phyloP scores from a whole-genome alignment of 2,329 filamentous ascomycete species.

The Exophiala phaeomuriformis region DNA sequence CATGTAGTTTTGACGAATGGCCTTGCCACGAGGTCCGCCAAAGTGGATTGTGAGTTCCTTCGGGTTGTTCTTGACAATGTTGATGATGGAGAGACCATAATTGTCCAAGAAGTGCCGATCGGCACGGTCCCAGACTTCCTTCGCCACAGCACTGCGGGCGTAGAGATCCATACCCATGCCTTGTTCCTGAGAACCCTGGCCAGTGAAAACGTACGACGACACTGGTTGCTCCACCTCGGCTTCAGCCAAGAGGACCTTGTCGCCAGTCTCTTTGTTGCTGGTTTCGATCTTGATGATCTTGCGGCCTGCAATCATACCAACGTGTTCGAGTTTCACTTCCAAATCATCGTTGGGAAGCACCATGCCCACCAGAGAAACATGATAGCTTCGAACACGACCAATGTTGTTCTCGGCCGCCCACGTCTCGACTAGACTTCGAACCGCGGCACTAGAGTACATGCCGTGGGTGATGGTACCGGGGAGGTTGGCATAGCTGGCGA shows the following conservation, averaged over 20 bases:
- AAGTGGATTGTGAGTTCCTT: slow-evolving; percentile 99
- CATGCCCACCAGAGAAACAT: slow-evolving; percentile 96
- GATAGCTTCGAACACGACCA: slow-evolving; percentile 93
- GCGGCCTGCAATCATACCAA: slow-evolving; percentile 94
- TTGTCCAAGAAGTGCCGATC: slow-evolving; percentile 98
- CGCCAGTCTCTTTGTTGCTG: slow-evolving; percentile 89
- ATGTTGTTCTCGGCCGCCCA: slow-evolving; percentile 99
- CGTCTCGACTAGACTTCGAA: slow-evolving; percentile 91
- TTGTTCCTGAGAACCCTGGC: slow-evolving; percentile 96
- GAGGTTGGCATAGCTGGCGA: slow-evolving; percentile 89
- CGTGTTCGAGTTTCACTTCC: slow-evolving; percentile 88
- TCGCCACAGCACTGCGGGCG: slow-evolving; percentile 82
- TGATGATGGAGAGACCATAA: slow-evolving; percentile 96
- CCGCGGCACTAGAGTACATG: slow-evolving; percentile 98
- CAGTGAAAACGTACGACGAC: slow-evolving; percentile 95
- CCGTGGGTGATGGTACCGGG: slow-evolving; percentile 97
- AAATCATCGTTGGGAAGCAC: slow-evolving; percentile 94
- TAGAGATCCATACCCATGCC: slow-evolving; percentile 99
- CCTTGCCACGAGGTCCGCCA: slow-evolving; percentile 91
- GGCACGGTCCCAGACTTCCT: slow-evolving; percentile 95
- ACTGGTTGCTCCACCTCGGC: slow-evolving; percentile 97
- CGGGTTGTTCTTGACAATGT: slow-evolving; percentile 99
- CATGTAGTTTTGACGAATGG: slow-evolving; percentile 98
- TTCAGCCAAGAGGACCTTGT: slow-evolving; percentile 90
- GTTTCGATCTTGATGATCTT: slow-evolving; percentile 99